Evolutionary conservation across 805 yeast genomes (phyloP).

Genomic region (Schwanniomyces polymorphus): DNA sequence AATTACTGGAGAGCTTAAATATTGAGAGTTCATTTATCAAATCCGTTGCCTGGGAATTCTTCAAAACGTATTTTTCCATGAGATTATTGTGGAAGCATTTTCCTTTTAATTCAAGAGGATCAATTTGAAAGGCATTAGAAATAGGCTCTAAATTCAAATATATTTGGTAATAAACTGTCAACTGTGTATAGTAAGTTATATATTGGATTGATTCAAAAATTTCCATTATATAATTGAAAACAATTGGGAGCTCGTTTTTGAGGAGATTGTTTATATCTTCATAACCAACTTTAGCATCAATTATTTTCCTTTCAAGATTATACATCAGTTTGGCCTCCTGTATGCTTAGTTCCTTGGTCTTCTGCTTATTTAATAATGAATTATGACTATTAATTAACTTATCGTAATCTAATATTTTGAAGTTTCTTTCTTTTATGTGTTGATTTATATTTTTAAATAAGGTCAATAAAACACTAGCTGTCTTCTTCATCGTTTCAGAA

Average conservation of each 20-base stretch:
- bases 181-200: conserved; percentile 37
- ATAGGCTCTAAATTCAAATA: conserved; percentile 18
- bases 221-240: conserved; percentile 30
- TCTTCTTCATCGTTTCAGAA: conserved; percentile 8
- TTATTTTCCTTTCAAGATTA: conserved; percentile 25
- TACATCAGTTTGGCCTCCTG: conserved; percentile 27
- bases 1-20: conserved; percentile 22
- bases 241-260: conserved; percentile 48
- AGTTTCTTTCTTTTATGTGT: conserved; percentile 26
- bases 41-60: conserved; percentile 7
- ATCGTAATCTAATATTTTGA: conserved; percentile 39
- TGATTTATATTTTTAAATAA: conserved; percentile 23
- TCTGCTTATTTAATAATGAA: conserved; percentile 28
- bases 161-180: conserved; percentile 32
- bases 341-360: conserved; percentile 31
- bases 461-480: conserved; percentile 12
- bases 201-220: conserved; percentile 31
- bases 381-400: conserved; percentile 27
- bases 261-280: conserved; percentile 36
- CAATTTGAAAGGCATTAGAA: conserved; percentile 10
- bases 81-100: conserved; percentile 3
- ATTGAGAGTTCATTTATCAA: conserved; percentile 18
- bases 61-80: conserved; percentile 5
- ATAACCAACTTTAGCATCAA: conserved; percentile 22
- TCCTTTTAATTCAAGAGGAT: conserved; percentile 2